These are phyloP conservation scores for Trichosporon faecale DNA, from an alignment of 1,284 basidiomycete species.

Conservation along the genomic window DNA sequence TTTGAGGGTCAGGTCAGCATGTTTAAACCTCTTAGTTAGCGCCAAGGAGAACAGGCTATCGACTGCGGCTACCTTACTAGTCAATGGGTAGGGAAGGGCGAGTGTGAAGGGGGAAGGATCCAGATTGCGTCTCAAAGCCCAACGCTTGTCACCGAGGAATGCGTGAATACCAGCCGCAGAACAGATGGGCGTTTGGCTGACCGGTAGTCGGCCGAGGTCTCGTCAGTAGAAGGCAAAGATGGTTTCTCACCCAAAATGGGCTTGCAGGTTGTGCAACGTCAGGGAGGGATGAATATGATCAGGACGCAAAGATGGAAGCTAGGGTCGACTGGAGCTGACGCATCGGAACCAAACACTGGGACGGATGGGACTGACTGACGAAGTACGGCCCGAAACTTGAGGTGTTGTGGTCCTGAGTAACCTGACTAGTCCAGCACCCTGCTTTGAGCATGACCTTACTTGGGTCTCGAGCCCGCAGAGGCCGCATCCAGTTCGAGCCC, in stretches of 20 bases:
- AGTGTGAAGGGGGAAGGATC: neutral
- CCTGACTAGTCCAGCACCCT: neutral
- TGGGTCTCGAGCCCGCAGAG: neutral
- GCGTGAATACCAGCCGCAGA: neutral
- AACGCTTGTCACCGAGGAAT: neutral
- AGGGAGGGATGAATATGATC: neutral
- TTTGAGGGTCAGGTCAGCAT: neutral
- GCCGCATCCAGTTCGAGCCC: neutral
- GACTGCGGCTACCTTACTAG: neutral
- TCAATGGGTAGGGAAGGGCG: neutral
- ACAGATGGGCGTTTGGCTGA: neutral
- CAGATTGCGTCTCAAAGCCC: neutral
- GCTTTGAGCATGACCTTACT: neutral
- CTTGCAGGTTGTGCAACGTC: neutral
- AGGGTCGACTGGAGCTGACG: neutral
- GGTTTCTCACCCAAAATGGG: neutral
- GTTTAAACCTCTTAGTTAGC: too few relatives aligned
- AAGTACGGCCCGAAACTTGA: conserved; percentile 1
- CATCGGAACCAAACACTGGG: conserved; percentile 11
- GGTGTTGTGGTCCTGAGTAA: neutral
- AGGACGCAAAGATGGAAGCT: neutral
- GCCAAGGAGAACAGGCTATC: neutral
- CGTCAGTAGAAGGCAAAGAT: neutral
- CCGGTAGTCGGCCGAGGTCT: neutral
- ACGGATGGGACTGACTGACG: neutral